Evolutionary conservation across 192 early-diverging fungal species (phyloP).

Genomic region (Obelidium mucronatum): DNA sequence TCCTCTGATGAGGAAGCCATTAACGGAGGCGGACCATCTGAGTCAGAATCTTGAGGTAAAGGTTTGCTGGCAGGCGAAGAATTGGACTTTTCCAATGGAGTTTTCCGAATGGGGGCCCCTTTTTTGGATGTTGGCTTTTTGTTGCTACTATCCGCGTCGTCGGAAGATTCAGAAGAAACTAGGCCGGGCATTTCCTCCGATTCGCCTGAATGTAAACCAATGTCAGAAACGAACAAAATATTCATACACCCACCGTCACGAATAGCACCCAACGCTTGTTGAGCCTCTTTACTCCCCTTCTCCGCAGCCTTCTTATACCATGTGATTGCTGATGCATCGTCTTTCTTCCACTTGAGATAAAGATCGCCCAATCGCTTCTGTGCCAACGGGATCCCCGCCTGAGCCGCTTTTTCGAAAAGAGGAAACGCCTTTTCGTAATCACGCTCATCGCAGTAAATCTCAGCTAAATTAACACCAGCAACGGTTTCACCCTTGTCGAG

Average conservation of each 20-base stretch:
- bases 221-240: neutral
- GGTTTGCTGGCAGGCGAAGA: too few species aligned
- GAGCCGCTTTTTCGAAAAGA: conserved; percentile 9
- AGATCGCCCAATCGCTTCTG: neutral
- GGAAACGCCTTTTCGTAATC: neutral
- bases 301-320: neutral
- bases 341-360: neutral
- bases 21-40: too few species aligned
- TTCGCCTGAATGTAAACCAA: neutral
- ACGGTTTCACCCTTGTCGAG: neutral
- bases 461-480: neutral
- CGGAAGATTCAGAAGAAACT: too few species aligned
- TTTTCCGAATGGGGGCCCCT: too few species aligned
- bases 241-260: neutral
- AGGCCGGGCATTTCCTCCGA: neutral
- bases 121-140: too few species aligned
- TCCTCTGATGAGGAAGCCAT: too few species aligned
- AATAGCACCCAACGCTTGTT: neutral
- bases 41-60: too few species aligned
- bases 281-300: conserved; percentile 2
- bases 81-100: too few species aligned
- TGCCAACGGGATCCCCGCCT: neutral
- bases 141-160: too few species aligned
- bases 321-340: neutral
- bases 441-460: neutral